These are phyloP conservation scores for Chytriomyces hyalinus DNA, from an alignment of 192 early-diverging fungal species.

Conservation along the genomic window DNA sequence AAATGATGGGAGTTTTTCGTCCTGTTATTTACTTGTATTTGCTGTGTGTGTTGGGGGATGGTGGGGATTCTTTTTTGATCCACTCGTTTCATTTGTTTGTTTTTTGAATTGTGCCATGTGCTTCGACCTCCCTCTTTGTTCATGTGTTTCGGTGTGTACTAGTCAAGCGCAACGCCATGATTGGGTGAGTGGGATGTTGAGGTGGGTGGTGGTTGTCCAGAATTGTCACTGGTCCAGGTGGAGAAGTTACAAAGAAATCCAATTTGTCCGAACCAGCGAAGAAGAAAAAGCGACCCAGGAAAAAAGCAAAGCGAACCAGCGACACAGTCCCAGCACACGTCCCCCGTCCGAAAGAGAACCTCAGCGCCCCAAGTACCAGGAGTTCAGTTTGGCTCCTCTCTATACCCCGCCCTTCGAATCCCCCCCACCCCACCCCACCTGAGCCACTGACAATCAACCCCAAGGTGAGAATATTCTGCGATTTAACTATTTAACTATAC, in stretches of 20 bases:
- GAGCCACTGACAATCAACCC: background rate
- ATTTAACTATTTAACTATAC: background rate
- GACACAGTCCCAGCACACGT: background rate
- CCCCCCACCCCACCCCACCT: background rate
- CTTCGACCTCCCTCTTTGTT: background rate
- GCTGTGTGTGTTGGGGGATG: background rate
- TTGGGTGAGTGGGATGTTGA: background rate
- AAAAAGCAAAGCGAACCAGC: background rate
- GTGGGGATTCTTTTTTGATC: background rate
- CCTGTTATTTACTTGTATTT: background rate
- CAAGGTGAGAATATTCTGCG: background rate
- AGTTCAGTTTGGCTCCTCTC: background rate
- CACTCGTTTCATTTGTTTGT: background rate
- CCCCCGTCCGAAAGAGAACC: background rate
- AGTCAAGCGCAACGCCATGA: background rate
- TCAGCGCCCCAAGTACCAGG: background rate
- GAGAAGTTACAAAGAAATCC: background rate
- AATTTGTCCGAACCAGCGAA: background rate
- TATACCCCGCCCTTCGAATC: background rate
- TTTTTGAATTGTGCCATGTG: background rate
- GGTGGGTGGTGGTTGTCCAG: too few relatives aligned
- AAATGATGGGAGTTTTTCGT: background rate
- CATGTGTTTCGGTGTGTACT: background rate
- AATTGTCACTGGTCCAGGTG: background rate
- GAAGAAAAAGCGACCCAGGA: background rate